A percentile compares a stretch with the other conserved stretches of the same genome.
Conservation (phyloP, 148 eudicot genomes). For the Salicornia ramosissima region DNA sequence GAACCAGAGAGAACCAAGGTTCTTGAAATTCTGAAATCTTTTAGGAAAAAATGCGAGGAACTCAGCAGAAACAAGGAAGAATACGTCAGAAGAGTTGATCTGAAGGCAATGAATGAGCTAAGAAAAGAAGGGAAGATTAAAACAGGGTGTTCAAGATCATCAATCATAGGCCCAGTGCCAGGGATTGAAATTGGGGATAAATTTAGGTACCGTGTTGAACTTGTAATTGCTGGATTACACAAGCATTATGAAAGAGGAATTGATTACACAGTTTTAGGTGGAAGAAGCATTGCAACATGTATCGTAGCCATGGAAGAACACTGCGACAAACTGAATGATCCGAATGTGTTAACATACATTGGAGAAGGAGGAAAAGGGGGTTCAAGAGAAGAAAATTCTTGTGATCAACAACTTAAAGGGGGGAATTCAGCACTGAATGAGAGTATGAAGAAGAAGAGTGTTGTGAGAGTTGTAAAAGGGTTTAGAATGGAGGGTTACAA, state of each 20-base stretch:
- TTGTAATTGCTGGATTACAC: constrained; percentile 49
- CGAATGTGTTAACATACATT: constrained; percentile 28
- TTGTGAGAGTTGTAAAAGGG: constrained; percentile 53
- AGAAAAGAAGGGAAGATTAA: constrained; percentile 10
- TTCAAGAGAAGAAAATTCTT: not conserved
- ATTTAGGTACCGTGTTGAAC: constrained; percentile 39
- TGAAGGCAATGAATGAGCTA: constrained; percentile 2
- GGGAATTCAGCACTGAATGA: constrained; percentile 55
- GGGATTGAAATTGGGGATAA: constrained; percentile 51
- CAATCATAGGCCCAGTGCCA: constrained; percentile 11
- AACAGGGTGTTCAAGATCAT: not conserved
- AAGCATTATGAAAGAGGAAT: constrained; percentile 33
- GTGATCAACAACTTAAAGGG: constrained; percentile 45
- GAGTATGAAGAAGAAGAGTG: constrained; percentile 36
- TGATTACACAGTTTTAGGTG: constrained; percentile 30
- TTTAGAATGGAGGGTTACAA: not conserved
- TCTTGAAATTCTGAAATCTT: constrained; percentile 10
- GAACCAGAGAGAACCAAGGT: constrained; percentile 8
- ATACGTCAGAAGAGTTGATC: constrained; percentile 7
- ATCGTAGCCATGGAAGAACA: constrained; percentile 43
- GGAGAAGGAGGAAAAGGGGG: constrained; percentile 51
- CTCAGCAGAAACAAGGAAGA: not conserved
- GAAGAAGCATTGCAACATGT: constrained; percentile 36
- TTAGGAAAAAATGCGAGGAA: constrained; percentile 15
- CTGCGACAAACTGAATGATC: constrained; percentile 23